A percentile compares a stretch with the other conserved stretches of the same genome.
These are phyloP conservation scores for Ogataea hybrid DNA, from an alignment of 1,139 yeast genomes.

Conservation along the genomic window DNA sequence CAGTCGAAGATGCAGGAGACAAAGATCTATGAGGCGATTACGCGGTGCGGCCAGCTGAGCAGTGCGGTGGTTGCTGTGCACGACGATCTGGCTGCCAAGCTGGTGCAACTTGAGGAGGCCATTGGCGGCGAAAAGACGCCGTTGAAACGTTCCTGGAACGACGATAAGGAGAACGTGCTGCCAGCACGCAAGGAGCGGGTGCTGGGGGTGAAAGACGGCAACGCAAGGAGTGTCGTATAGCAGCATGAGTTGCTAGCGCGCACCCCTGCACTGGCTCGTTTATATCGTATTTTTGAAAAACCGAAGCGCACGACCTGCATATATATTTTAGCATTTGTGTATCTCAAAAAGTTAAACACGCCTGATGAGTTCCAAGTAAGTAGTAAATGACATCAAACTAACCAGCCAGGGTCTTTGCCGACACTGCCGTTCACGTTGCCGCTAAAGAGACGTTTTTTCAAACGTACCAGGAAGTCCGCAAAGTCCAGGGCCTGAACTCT, in stretches of 20 bases:
- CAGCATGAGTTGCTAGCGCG: too few species aligned
- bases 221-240: neutral
- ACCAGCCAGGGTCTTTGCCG: slow-evolving; percentile 25
- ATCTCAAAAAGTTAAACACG: slow-evolving; percentile 3
- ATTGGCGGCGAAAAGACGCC: neutral
- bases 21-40: neutral
- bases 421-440: slow-evolving; percentile 20
- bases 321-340: neutral
- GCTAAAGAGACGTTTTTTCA: slow-evolving; percentile 21
- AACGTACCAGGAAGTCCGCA: slow-evolving; percentile 22
- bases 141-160: slow-evolving; percentile 1
- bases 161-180: slow-evolving; percentile 4
- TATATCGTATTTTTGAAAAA: slow-evolving; percentile 3
- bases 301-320: slow-evolving; percentile 5
- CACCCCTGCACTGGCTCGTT: slow-evolving; percentile 1
- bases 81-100: neutral
- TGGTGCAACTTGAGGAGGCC: neutral
- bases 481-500: slow-evolving; percentile 35
- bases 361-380: slow-evolving; percentile 26
- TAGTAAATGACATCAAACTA: neutral
- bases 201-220: neutral
- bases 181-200: slow-evolving; percentile 1
- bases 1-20: neutral
- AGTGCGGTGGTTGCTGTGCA: neutral
- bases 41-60: neutral